Evolutionary conservation across 495 filamentous ascomycete genomes (phyloP), one percentile per base, ranked within the genome.

Genomic region (Friedmanniomyces endolithicus): DNA sequence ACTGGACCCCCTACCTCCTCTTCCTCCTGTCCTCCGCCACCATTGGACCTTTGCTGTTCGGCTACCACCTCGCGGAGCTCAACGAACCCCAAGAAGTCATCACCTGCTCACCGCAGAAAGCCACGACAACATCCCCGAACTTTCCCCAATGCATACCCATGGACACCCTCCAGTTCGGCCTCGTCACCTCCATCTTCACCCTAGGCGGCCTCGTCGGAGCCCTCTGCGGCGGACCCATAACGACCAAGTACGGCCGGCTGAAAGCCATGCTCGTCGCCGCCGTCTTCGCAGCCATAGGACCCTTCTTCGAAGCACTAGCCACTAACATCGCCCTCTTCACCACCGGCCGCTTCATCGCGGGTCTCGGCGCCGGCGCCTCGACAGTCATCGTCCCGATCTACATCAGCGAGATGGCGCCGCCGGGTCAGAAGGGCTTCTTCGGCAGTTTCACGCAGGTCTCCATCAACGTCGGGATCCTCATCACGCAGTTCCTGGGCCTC

Each of bases 341-440:
- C 4, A 50, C 87, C 23, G 92, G 92, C 23, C 76, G 94, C 29
- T 74, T 94, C 19, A 67, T 97, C 12, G 83, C 85, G 4, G 92
- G 92, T 7, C 59, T 95, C 1, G 92, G 85, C 6, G 85, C 89
- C 8, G 92, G 94, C 7, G 85, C 88, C 6, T 78, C 87, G 8
- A 85, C 89, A 9, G 92, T 97, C 22, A 84, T 94, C n/a, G 87
- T 92, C 0, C 92, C 92, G n/a, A 80, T 97, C 29, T 97, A 90
- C 69, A 85, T 98, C 55, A 88, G 87, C 17, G 94, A 98, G 67
- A 75, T 94, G 17, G 85, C 89, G 0, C 92, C 90, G 16, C 85
- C 85, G 0, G 70, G 70, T 3, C 77, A 85, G 48, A 83, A 84
- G 40, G 94, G 94, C 1, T 80, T 89, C 54, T 95, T 95, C 64